phyloP scores from a whole-genome alignment of 2,329 filamentous ascomycete genomes.

The Ilyonectria mors-panacis region DNA sequence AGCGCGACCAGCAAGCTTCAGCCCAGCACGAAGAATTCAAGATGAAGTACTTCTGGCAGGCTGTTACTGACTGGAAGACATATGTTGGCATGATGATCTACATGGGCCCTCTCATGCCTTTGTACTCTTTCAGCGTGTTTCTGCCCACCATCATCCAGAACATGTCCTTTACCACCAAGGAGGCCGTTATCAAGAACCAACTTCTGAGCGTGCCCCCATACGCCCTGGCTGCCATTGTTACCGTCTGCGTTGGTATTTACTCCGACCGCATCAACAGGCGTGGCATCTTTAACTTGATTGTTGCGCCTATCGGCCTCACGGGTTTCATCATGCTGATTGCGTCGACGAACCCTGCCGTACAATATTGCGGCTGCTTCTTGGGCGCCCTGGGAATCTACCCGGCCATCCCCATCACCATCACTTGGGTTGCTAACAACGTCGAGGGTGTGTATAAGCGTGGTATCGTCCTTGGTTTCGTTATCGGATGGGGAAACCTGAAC shows the following conservation, averaged over 20 bases:
- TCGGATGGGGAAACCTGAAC: conserved; percentile 94
- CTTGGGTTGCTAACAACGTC: conserved; percentile 89
- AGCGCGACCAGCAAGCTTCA: conserved; percentile 80
- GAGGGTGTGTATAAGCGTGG: conserved; percentile 95
- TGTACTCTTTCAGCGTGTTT: conserved; percentile 85
- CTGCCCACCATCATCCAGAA: conserved; percentile 82
- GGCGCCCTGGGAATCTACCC: conserved; percentile 92
- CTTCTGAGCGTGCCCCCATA: conserved; percentile 65
- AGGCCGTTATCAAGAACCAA: conserved; percentile 55
- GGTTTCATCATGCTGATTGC: conserved; percentile 88
- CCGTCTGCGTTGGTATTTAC: conserved; percentile 69
- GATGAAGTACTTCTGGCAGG: conserved; percentile 79
- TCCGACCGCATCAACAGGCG: conserved; percentile 82
- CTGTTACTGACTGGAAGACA: conserved; percentile 87
- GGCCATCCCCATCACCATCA: conserved; percentile 87
- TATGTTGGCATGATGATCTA: conserved; percentile 82
- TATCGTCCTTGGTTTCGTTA: conserved; percentile 88
- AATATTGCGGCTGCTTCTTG: conserved; percentile 88
- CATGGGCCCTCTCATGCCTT: conserved; percentile 80
- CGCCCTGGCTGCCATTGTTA: conserved; percentile 55
- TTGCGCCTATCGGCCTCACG: conserved; percentile 78
- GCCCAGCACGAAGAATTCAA: conserved; percentile 83
- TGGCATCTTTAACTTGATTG: conserved; percentile 84
- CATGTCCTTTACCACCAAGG: conserved; percentile 58
- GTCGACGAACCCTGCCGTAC: conserved; percentile 73